Evolutionary conservation across 768 basidiomycete species (phyloP), one percentile per base, ranked within the genome.

Genomic region (Favolaschia claudopus): DNA sequence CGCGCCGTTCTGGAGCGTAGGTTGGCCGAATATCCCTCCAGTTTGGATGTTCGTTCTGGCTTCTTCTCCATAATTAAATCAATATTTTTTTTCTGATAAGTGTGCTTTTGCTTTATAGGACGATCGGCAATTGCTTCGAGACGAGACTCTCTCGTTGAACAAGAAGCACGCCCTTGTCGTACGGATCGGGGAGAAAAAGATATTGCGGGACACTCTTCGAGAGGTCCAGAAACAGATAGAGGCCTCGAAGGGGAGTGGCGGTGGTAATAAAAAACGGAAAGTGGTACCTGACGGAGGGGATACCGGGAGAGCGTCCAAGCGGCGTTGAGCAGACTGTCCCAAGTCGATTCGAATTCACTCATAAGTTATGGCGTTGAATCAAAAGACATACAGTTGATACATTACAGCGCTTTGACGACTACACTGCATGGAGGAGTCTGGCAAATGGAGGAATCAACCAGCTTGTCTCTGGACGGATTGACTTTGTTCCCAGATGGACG

Each of bases 161-260:
- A 82, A 79, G 66, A 78, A 77, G 57, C 78, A 87, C 56, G 93
- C 94, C 1, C 69, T 89, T 8, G 74, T 91, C 42, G 92, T 95
- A 13, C 82, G 94, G 32, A 70, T 92, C 10, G 91, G 92, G 5
- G 94, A 96, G 76, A 94, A 94, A 74, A 75, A 82, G 22, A 86
- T 95, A 13, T 67, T 95, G 51, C 52, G 64, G 8, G 68, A 63
- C 8, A 54, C 63, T n/a, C 49, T 75, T 28, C 52, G 63, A 15
- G 71, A 68, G 45, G 29, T 77, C 25, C 48, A 61, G 28, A 29
- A 43, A 25, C 43, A 27, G 40, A 12, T 33, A 29, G 62, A 51
- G 19, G 53, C 42, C 8, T 15, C 25, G 15, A 27, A 34, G 12
- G 47, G 29, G 10, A 15, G 12, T 10, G 7, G 37, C 7, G 42